phyloP scores from a whole-genome alignment of 2,329 filamentous ascomycete genomes.

The Penicillium expansum region DNA sequence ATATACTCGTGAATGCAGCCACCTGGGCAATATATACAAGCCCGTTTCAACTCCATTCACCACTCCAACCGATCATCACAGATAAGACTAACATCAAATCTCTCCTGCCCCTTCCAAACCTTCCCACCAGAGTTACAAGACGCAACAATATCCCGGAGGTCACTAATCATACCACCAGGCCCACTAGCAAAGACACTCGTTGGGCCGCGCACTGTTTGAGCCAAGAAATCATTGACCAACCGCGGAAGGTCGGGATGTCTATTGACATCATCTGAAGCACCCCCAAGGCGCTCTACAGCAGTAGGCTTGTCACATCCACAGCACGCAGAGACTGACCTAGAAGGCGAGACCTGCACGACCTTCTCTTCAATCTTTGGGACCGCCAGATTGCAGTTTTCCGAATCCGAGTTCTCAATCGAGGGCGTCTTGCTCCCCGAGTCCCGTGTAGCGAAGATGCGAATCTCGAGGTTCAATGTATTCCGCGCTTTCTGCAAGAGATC shows the following conservation, averaged over 20 bases:
- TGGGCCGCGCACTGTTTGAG: conserved; percentile 45
- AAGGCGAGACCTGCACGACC: conserved; percentile 1
- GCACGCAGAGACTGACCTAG: conserved; percentile 3
- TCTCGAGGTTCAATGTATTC: conserved; percentile 43
- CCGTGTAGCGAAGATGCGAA: conserved; percentile 61
- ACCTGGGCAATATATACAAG: neutral
- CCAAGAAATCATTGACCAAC: conserved; percentile 48
- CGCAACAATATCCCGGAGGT: conserved; percentile 56
- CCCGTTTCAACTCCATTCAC: conserved; percentile 13
- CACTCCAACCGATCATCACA: conserved; percentile 58
- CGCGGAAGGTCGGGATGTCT: conserved; percentile 41
- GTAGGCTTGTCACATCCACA: conserved; percentile 14
- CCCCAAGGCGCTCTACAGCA: conserved; percentile 10
- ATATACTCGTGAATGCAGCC: neutral
- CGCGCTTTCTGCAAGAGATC: conserved; percentile 46
- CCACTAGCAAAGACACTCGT: conserved; percentile 61
- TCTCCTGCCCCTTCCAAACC: conserved; percentile 59
- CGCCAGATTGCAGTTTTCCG: conserved; percentile 2
- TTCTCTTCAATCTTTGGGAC: conserved; percentile 9
- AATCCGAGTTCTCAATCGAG: neutral
- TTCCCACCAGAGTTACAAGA: conserved; percentile 51
- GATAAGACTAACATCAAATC: conserved; percentile 55
- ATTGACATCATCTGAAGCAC: conserved; percentile 24
- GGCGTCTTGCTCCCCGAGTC: conserved; percentile 33
- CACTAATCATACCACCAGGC: conserved; percentile 59